These are phyloP conservation scores for Pseudocercospora macadamiae DNA, from an alignment of 2,329 filamentous ascomycete species.

Conservation along the genomic window DNA sequence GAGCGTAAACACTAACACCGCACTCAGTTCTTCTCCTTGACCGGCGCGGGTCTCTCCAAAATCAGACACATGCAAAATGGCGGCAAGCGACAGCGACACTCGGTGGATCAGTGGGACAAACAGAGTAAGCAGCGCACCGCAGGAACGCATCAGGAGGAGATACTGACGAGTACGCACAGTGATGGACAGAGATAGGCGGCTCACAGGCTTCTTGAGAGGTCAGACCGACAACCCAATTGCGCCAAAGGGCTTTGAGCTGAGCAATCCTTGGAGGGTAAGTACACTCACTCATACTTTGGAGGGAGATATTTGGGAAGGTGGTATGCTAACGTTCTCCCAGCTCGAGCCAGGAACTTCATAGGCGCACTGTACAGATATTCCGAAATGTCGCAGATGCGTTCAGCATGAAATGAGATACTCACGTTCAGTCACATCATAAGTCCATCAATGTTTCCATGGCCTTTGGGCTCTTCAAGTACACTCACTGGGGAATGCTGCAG, in stretches of 20 bases:
- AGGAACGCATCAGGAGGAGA: neutral
- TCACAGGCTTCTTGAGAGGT: constrained; percentile 64
- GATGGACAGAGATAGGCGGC: constrained; percentile 67
- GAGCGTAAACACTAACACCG: constrained; percentile 12
- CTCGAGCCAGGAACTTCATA: constrained; percentile 19
- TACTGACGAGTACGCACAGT: constrained; percentile 47
- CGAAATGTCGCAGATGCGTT: neutral
- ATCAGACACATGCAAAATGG: constrained; percentile 65
- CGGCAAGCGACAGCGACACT: constrained; percentile 63
- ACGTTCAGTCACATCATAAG: no score
- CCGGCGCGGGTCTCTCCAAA: constrained; percentile 60
- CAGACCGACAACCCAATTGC: constrained; percentile 63
- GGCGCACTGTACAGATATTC: neutral
- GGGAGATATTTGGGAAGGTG: neutral
- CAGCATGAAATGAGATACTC: neutral
- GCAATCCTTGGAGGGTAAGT: constrained; percentile 69
- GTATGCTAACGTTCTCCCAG: constrained; percentile 10
- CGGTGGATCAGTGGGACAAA: constrained; percentile 66
- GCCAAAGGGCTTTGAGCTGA: constrained; percentile 66
- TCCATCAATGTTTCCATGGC: no score
- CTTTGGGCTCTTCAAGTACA: no score
- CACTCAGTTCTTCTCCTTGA: constrained; percentile 62
- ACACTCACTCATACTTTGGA: neutral
- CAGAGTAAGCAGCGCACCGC: constrained; percentile 47
- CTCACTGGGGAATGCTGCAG: no score